Conservation (phyloP, 2,329 filamentous ascomycete species). For the Botrytis elliptica region DNA sequence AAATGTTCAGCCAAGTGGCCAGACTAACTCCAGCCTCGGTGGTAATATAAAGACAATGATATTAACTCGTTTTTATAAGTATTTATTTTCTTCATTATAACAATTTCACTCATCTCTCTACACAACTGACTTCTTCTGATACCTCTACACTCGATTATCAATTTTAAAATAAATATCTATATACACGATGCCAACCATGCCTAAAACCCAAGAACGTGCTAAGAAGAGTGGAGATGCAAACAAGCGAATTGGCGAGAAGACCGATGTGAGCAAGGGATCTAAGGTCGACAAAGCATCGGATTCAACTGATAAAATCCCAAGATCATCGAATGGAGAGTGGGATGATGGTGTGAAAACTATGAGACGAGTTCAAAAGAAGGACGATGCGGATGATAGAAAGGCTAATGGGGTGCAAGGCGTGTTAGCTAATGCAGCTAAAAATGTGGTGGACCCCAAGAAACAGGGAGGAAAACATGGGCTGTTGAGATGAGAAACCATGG, state of each 20-base stretch:
- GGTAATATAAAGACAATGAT: not conserved
- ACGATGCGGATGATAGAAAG: not conserved
- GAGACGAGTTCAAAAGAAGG: not conserved
- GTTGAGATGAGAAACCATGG: not conserved
- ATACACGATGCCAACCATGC: not conserved
- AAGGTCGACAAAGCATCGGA: not conserved
- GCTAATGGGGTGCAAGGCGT: not conserved
- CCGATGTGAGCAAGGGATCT: not conserved
- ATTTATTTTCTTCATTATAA: not conserved
- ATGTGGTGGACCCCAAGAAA: too few species aligned
- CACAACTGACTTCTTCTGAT: not conserved
- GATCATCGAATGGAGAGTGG: not conserved
- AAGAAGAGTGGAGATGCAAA: not conserved
- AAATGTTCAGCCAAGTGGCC: not conserved
- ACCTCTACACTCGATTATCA: not conserved
- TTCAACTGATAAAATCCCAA: too few species aligned
- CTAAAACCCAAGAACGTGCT: not conserved
- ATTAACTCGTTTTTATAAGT: not conserved
- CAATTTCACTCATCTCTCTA: not conserved
- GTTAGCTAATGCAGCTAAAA: not conserved
- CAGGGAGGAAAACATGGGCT: too few species aligned
- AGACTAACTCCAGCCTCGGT: not conserved
- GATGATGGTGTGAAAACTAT: not conserved
- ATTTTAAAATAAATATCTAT: not conserved
- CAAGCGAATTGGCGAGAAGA: not conserved